These are phyloP conservation scores for Persicaria tinctoria DNA, from an alignment of 148 eudicot species.

Conservation along the genomic window DNA sequence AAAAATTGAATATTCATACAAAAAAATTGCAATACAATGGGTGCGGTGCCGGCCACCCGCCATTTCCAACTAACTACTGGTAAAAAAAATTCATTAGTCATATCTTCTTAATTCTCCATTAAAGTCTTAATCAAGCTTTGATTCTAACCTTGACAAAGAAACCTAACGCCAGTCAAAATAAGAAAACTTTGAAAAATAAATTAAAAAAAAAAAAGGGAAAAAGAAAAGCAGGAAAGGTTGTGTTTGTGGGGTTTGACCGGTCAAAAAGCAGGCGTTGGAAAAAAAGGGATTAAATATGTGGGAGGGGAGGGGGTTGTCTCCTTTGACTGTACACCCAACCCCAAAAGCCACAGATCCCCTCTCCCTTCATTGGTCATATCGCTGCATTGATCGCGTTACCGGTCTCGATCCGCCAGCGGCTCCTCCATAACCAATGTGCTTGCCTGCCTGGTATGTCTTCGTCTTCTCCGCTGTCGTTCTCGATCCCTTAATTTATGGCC, in stretches of 20 bases:
- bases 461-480: neutral
- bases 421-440: neutral
- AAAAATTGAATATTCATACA: neutral
- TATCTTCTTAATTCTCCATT: neutral
- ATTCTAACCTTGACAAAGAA: neutral
- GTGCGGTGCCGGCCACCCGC: slow-evolving; percentile 1
- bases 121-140: neutral
- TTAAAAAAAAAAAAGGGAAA: neutral
- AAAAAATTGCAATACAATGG: neutral
- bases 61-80: neutral
- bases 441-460: slow-evolving; percentile 14
- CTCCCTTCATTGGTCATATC: slow-evolving; percentile 1
- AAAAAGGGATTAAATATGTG: slow-evolving; percentile 12
- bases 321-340: slow-evolving; percentile 40
- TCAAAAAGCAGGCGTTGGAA: slow-evolving; percentile 1
- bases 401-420: slow-evolving; percentile 8
- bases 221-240: neutral
- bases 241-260: neutral
- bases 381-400: neutral
- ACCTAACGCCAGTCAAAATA: neutral
- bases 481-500: neutral
- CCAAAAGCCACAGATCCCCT: slow-evolving; percentile 9
- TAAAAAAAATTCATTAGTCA: neutral
- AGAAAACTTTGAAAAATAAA: neutral
- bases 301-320: slow-evolving; percentile 13